Conservation (phyloP, 2,329 filamentous ascomycete species). For the Colletotrichum lentis region DNA sequence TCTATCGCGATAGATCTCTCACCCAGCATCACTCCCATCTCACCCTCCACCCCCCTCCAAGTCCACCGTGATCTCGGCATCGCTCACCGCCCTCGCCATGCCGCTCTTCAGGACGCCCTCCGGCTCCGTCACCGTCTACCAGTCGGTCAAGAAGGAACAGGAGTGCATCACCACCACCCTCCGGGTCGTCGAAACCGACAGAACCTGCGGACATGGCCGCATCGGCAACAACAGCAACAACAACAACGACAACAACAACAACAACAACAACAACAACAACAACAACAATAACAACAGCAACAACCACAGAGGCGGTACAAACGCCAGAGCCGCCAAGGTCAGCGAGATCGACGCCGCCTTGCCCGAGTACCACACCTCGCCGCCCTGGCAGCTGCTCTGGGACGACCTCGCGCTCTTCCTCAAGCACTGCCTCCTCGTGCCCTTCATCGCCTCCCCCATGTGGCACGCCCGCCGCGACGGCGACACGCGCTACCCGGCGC, state of each 20-base stretch:
- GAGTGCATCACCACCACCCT: not conserved
- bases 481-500: not conserved
- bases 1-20: too few species aligned
- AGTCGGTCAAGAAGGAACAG: not conserved
- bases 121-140: not conserved
- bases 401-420: slow-evolving; percentile 29
- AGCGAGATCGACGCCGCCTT: not conserved
- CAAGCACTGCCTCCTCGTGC: not conserved
- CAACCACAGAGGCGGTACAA: too few species aligned
- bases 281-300: too few species aligned
- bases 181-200: not conserved
- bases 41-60: too few species aligned
- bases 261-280: too few species aligned
- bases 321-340: not conserved
- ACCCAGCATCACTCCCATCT: too few species aligned
- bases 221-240: too few species aligned
- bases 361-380: slow-evolving; percentile 27
- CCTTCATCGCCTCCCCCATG: slow-evolving; percentile 15
- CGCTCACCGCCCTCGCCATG: not conserved
- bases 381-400: slow-evolving; percentile 25
- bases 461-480: slow-evolving; percentile 3
- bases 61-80: not conserved
- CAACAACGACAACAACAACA: too few species aligned
- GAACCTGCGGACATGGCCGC: too few species aligned
- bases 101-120: not conserved